Evolutionary conservation across 768 basidiomycete species (phyloP), one percentile per base, ranked within the genome.

Genomic region (Fistulinella prunicolor): DNA sequence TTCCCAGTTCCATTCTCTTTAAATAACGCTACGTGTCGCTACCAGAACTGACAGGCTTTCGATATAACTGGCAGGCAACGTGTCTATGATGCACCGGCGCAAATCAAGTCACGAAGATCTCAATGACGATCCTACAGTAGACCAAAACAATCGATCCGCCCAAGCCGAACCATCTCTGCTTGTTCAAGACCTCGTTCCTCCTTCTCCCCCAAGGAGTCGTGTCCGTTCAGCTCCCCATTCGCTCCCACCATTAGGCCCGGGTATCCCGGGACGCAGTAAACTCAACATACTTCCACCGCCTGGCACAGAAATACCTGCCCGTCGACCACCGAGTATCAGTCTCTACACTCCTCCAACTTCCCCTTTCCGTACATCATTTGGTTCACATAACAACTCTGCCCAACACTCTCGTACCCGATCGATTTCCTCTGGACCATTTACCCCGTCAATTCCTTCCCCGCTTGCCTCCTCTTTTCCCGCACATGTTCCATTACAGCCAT

Each of bases 41-140:
- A 38, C 45, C 46, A 36, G 37, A 20, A 17, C 30, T 20, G 9
- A n/a, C 3, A 40, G 38, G 19, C 24, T 22, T 38, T 40, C 44
- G 24, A 39, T 38, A n/a, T 38, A 42, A 30, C 19, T 24, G 42
- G 39, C 23, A 16, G 20, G 28, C 43, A 32, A 19, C 30, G 53
- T 53, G 50, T 48, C 55, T 34, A 14, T 51, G 16, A 54, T 72
- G 36, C 78, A 79, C 57, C 59, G 70, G 53, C 69, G 75, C 49
- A 76, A 73, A 59, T 71, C 73, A 5, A 78, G 78, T 58, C 69
- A 64, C 49, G 74, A 73, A 46, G 65, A 68, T 46, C 43, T 28
- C 8, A 65, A 66, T 42, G 70, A 71, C n/a, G 65, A 46, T 24
- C 40, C 45, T 37, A 44, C 54, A 9, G 41, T 61, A 23, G 44